phyloP scores from a whole-genome alignment of 768 basidiomycete genomes.

The Cyathus striatus region DNA sequence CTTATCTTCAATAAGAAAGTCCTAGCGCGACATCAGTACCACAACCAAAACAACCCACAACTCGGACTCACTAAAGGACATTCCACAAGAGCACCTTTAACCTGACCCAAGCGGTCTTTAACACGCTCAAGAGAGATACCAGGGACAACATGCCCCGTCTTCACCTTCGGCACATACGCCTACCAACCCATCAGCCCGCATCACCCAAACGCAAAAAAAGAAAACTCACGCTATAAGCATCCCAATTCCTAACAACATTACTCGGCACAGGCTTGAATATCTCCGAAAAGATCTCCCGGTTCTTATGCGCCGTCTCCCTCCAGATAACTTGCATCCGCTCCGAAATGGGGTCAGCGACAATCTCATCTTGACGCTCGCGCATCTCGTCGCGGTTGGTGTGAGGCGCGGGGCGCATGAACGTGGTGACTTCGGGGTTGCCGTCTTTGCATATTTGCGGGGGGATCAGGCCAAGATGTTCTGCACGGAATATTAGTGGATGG shows the following conservation, averaged over 20 bases:
- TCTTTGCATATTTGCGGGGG: constrained; percentile 55
- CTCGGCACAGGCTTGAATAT: constrained; percentile 84
- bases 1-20: constrained; percentile 81
- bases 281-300: constrained; percentile 83
- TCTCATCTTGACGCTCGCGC: constrained; percentile 45
- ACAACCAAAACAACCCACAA: constrained; percentile 2
- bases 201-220: background rate
- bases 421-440: constrained; percentile 26
- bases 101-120: constrained; percentile 68
- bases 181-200: constrained; percentile 21
- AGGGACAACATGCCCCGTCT: constrained; percentile 77
- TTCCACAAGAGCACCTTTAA: constrained; percentile 72
- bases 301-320: constrained; percentile 68
- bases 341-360: constrained; percentile 76
- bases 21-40: constrained; percentile 33
- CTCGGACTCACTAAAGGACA: constrained; percentile 54
- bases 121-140: constrained; percentile 61
- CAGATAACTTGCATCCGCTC: constrained; percentile 56
- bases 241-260: constrained; percentile 76
- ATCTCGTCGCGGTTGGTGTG: constrained; percentile 64
- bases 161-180: constrained; percentile 71
- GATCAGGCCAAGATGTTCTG: constrained; percentile 87
- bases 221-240: constrained; percentile 63
- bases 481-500: constrained; percentile 3
- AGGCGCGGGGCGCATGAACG: constrained; percentile 83